These are phyloP conservation scores for Parachaetomium inaequale DNA, from an alignment of 495 filamentous ascomycete genomes.

Conservation along the genomic window DNA sequence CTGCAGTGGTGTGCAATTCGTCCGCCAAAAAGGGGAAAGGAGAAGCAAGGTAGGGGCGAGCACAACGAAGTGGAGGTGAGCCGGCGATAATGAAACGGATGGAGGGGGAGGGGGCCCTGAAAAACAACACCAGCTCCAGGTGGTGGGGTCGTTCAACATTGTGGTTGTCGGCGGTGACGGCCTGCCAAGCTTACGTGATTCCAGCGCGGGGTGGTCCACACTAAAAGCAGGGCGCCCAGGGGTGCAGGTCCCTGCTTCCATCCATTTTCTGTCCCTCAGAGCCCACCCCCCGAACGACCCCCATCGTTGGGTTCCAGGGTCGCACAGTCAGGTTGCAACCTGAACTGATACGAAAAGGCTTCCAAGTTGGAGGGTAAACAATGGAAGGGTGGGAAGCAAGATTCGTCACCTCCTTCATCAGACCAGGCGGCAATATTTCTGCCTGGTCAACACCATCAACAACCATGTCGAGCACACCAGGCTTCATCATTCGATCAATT, in stretches of 20 bases:
- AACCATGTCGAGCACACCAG: background rate
- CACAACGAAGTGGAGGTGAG: background rate
- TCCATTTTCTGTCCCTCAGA: conserved; percentile 5
- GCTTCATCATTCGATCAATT: background rate
- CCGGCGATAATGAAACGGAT: conserved; percentile 27
- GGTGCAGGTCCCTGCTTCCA: conserved; percentile 1
- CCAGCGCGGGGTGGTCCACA: conserved; percentile 15
- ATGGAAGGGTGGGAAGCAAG: background rate
- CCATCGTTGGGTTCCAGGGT: background rate
- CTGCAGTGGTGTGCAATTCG: background rate
- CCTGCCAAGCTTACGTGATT: conserved; percentile 23
- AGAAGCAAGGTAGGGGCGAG: background rate
- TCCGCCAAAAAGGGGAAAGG: background rate
- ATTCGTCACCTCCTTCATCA: background rate
- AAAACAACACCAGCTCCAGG: conserved; percentile 26
- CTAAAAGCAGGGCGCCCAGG: conserved; percentile 12
- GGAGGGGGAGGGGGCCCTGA: conserved; percentile 28
- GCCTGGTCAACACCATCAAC: background rate
- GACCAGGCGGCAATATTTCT: conserved; percentile 7
- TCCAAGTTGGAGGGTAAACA: background rate
- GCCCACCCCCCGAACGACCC: background rate
- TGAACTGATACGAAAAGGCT: background rate
- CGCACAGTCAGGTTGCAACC: background rate
- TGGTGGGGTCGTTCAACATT: conserved; percentile 28
- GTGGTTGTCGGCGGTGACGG: conserved; percentile 26